phyloP scores from a whole-genome alignment of 371 early-diverging fungal genomes.

The Mucor saturninus region DNA sequence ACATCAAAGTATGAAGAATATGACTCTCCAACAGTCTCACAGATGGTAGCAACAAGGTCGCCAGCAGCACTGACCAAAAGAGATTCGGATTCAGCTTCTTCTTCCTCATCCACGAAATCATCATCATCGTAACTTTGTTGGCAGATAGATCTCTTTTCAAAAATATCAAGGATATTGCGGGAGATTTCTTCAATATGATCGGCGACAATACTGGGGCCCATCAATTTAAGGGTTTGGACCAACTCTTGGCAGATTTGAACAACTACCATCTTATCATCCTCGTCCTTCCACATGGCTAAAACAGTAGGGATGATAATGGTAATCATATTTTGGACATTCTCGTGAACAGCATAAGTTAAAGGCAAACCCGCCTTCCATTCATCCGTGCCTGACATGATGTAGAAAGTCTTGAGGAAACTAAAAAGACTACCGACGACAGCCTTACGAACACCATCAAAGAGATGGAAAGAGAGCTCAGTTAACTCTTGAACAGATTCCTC shows the following conservation, averaged over 20 bases:
- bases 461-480: conserved; percentile 67
- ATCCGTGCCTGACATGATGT: conserved; percentile 63
- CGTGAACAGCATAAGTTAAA: conserved; percentile 68
- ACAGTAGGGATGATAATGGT: conserved; percentile 72
- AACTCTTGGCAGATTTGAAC: conserved; percentile 77
- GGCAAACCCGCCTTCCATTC: conserved; percentile 81
- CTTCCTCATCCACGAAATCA: conserved; percentile 76
- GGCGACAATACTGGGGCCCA: conserved; percentile 81
- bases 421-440: conserved; percentile 74
- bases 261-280: conserved; percentile 84
- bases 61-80: conserved; percentile 80
- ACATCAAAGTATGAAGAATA: conserved; percentile 76
- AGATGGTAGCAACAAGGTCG: conserved; percentile 82
- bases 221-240: conserved; percentile 65
- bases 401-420: conserved; percentile 77
- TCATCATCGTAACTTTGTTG: conserved; percentile 83
- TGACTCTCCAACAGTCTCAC: conserved; percentile 72
- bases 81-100: conserved; percentile 85
- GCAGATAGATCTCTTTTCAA: conserved; percentile 82
- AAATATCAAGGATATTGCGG: conserved; percentile 65
- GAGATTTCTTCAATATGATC: conserved; percentile 70
- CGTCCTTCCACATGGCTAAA: conserved; percentile 75
- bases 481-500: conserved; percentile 69
- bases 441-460: conserved; percentile 85
- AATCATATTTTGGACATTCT: conserved; percentile 75